A percentile compares a stretch with the other conserved stretches of the same genome.
Conservation (phyloP, 2,329 filamentous ascomycete species). For the Aspergillus thermomutatus region DNA sequence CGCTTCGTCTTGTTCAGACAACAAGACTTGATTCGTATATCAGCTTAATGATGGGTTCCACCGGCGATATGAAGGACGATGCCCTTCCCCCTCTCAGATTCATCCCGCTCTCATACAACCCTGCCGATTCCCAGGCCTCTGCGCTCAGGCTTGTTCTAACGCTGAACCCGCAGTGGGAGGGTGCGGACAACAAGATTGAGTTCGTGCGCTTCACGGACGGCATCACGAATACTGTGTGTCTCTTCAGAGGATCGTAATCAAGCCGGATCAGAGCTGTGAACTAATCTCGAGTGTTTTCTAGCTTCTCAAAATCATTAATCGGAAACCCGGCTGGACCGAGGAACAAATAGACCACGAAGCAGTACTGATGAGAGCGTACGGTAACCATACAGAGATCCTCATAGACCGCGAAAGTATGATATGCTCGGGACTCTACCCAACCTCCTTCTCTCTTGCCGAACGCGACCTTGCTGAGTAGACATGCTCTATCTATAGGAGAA, state of each 20-base stretch:
- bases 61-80: constrained; percentile 12
- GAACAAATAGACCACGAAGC: constrained; percentile 80
- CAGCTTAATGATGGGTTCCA: constrained; percentile 25
- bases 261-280: not conserved
- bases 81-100: constrained; percentile 35
- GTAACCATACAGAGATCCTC: constrained; percentile 86
- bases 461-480: constrained; percentile 35
- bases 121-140: constrained; percentile 71
- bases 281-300: constrained; percentile 26
- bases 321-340: constrained; percentile 63
- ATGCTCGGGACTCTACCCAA: constrained; percentile 7
- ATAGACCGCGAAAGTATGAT: constrained; percentile 88
- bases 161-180: constrained; percentile 79
- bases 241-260: not conserved
- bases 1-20: not conserved
- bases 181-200: constrained; percentile 69
- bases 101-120: constrained; percentile 77
- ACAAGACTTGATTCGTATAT: not conserved
- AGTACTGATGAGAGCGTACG: constrained; percentile 87
- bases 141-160: constrained; percentile 75
- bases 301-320: constrained; percentile 51
- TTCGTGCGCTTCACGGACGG: constrained; percentile 94
- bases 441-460: constrained; percentile 23
- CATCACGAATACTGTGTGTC: constrained; percentile 84
- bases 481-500: constrained; percentile 48